Percentiles rank a stretch among this genome's conserved stretches.
phyloP scores from a whole-genome alignment of 2,329 filamentous ascomycete genomes.

The Penicillium sp. region DNA sequence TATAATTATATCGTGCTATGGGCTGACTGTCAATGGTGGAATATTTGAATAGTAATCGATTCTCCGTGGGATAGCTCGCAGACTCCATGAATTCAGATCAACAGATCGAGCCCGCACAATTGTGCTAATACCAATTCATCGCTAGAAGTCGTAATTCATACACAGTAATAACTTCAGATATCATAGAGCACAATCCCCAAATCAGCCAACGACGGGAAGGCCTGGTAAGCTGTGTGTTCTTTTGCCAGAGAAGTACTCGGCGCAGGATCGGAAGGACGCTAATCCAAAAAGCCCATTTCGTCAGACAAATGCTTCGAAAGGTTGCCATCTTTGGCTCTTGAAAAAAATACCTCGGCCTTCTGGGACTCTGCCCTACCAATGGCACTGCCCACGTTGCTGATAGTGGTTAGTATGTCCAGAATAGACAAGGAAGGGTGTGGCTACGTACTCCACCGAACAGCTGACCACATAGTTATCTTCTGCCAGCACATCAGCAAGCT shows the following conservation, averaged over 20 bases:
- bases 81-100: too few species aligned
- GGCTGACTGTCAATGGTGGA: too few species aligned
- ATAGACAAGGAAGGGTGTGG: background rate
- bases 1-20: too few species aligned
- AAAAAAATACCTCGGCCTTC: constrained; percentile 33
- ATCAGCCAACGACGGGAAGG: background rate
- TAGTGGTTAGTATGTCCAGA: constrained; percentile 10
- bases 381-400: constrained; percentile 47
- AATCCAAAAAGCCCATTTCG: constrained; percentile 56
- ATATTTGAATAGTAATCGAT: background rate
- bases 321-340: background rate
- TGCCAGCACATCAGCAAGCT: constrained; percentile 74
- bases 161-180: background rate
- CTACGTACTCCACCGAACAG: constrained; percentile 60
- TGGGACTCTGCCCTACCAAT: constrained; percentile 41
- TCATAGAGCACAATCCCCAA: background rate
- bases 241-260: background rate
- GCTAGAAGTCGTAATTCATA: background rate
- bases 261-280: constrained; percentile 5
- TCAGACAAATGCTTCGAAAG: constrained; percentile 24
- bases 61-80: background rate
- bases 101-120: too few species aligned
- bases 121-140: too few species aligned
- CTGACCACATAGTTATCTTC: constrained; percentile 72
- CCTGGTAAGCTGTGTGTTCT: too few species aligned